phyloP scores from a whole-genome alignment of 495 filamentous ascomycete species.

The Pyrenula massariospora region DNA sequence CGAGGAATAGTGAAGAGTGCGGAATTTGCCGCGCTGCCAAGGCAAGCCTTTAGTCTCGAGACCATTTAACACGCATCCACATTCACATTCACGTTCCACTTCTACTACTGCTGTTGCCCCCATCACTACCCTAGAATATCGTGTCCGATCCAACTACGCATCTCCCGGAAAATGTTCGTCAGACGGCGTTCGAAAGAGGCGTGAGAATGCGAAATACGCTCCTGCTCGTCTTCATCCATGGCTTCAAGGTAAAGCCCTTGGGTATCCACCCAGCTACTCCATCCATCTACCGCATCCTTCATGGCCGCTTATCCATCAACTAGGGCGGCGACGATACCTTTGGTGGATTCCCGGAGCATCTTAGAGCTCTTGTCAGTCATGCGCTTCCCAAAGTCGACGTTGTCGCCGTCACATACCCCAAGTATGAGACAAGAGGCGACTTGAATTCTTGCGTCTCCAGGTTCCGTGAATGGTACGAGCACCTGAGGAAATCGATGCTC shows the following conservation, averaged over 20 bases:
- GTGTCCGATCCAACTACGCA: too few species aligned
- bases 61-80: too few species aligned
- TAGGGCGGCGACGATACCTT: slow-evolving; percentile 90
- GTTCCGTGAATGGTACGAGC: slow-evolving; percentile 73
- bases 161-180: neutral
- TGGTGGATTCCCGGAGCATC: slow-evolving; percentile 58
- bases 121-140: too few species aligned
- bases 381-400: slow-evolving; percentile 66
- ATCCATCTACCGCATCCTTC: neutral
- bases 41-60: too few species aligned
- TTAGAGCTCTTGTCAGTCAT: slow-evolving; percentile 56
- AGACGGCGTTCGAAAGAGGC: neutral
- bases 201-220: slow-evolving; percentile 72
- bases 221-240: slow-evolving; percentile 87
- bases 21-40: too few species aligned
- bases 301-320: neutral
- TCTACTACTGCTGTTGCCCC: too few species aligned
- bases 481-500: neutral
- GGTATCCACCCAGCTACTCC: neutral
- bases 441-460: slow-evolving; percentile 63
- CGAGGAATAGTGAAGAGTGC: too few species aligned
- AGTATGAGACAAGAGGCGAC: slow-evolving; percentile 85
- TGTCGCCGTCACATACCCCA: slow-evolving; percentile 65
- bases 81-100: too few species aligned
- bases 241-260: slow-evolving; percentile 67